A percentile compares a stretch with the other conserved stretches of the same genome.
These are phyloP conservation scores for Acanthamoeba castellanii DNA, from an alignment of 208 protist genomes.

Conservation along the genomic window DNA sequence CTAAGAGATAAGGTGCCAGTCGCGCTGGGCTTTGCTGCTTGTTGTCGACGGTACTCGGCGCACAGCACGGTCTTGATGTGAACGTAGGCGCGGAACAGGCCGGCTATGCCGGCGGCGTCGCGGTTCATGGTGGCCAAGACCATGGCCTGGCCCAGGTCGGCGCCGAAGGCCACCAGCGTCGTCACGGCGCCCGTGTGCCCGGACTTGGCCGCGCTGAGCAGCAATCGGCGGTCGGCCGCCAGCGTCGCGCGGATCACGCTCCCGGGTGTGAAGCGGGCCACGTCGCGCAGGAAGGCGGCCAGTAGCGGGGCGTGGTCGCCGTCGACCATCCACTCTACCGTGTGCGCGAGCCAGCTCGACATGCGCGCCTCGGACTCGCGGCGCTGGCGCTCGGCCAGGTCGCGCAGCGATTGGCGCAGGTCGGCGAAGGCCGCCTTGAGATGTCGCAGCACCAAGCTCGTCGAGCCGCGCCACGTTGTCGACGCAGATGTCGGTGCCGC, in stretches of 20 bases:
- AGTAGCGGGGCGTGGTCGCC: not conserved
- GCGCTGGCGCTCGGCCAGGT: not conserved
- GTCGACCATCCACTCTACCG: not conserved
- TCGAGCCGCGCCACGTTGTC: not conserved
- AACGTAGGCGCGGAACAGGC: not conserved
- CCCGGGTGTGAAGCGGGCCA: not conserved
- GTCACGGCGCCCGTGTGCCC: not conserved
- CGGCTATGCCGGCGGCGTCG: not conserved
- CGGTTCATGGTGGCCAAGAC: constrained; percentile 1
- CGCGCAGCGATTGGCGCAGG: not conserved
- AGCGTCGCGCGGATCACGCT: not conserved
- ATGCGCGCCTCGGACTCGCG: not conserved
- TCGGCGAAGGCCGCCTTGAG: not conserved
- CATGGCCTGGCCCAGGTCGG: constrained; percentile 18
- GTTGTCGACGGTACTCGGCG: not conserved
- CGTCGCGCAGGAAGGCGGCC: constrained; percentile 19
- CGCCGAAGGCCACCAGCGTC: not conserved
- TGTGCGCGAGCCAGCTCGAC: not conserved
- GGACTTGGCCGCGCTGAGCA: not conserved
- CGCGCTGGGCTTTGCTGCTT: not conserved
- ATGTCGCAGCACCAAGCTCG: not conserved
- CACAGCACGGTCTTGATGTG: not conserved
- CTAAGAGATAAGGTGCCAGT: not conserved
- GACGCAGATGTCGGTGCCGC: not conserved
- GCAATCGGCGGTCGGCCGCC: not conserved